phyloP scores from a whole-genome alignment of 345 rosid genomes.

The Cardamine occulta region DNA sequence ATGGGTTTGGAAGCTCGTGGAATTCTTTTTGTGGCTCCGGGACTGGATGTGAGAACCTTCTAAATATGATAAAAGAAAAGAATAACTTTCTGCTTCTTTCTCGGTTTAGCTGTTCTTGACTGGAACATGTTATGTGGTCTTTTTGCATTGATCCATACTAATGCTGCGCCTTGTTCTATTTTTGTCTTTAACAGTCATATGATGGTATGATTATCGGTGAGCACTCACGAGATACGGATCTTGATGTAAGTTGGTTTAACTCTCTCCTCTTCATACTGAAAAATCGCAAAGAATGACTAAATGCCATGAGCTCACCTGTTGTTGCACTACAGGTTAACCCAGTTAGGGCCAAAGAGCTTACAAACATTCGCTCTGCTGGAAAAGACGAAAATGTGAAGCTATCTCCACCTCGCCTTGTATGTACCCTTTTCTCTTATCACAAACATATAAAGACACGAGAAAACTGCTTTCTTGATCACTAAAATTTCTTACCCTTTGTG shows the following conservation, averaged over 20 bases:
- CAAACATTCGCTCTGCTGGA: conserved; percentile 74
- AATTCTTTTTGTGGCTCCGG: conserved; percentile 79
- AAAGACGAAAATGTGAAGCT: conserved; percentile 92
- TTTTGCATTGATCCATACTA: conserved; percentile 14
- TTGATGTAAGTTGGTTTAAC: conserved; percentile 67
- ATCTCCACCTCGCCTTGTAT: conserved; percentile 90
- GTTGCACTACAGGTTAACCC: conserved; percentile 75
- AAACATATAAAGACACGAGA: not conserved
- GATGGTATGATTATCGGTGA: conserved; percentile 99
- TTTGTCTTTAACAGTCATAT: conserved; percentile 65
- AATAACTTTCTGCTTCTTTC: not conserved
- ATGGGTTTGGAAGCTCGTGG: conserved; percentile 97
- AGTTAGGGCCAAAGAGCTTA: conserved; percentile 81
- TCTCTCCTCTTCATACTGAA: conserved; percentile 12
- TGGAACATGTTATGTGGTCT: conserved; percentile 1
- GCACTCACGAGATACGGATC: conserved; percentile 94
- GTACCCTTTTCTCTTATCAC: conserved; percentile 30
- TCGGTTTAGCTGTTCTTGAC: not conserved
- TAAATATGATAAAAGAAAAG: conserved; percentile 1
- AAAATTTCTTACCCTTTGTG: not conserved
- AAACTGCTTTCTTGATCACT: conserved; percentile 12
- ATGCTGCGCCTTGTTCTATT: conserved; percentile 9
- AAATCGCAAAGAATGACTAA: not conserved
- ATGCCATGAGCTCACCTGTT: conserved; percentile 36
- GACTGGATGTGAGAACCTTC: conserved; percentile 72